Conservation (phyloP, 805 yeast species). For the Ogataea neopini region DNA sequence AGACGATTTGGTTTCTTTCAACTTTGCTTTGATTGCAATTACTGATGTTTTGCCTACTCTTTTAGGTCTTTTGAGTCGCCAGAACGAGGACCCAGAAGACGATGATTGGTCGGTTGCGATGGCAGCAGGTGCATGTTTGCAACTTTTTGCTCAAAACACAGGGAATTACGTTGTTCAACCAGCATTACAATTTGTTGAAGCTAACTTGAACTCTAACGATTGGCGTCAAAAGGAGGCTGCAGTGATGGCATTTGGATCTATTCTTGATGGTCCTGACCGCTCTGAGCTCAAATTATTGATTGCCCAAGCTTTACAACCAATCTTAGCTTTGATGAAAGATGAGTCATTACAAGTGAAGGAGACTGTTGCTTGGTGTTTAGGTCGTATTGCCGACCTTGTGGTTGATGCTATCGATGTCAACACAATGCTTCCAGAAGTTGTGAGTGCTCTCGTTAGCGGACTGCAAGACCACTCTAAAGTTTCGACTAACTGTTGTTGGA, state of each 20-base stretch:
- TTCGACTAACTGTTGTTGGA: constrained; percentile 97
- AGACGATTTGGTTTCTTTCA: constrained; percentile 55
- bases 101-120: constrained; percentile 97
- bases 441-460: constrained; percentile 77
- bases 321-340: constrained; percentile 73
- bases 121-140: constrained; percentile 98
- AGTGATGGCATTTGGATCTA: constrained; percentile 98
- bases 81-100: constrained; percentile 90
- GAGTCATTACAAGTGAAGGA: constrained; percentile 84
- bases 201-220: constrained; percentile 55
- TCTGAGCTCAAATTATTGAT: constrained; percentile 66
- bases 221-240: constrained; percentile 97
- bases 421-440: constrained; percentile 64
- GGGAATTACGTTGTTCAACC: constrained; percentile 85
- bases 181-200: constrained; percentile 79
- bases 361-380: constrained; percentile 98
- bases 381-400: constrained; percentile 88
- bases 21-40: constrained; percentile 84
- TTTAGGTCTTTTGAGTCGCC: constrained; percentile 75
- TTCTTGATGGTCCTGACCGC: constrained; percentile 89
- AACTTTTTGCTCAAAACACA: constrained; percentile 87
- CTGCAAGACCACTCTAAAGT: constrained; percentile 90
- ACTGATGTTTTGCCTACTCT: constrained; percentile 86
- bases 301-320: constrained; percentile 80
- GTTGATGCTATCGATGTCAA: constrained; percentile 72